These are phyloP conservation scores for Penicillium sp. DNA, from an alignment of 2,329 filamentous ascomycete species.

Conservation along the genomic window DNA sequence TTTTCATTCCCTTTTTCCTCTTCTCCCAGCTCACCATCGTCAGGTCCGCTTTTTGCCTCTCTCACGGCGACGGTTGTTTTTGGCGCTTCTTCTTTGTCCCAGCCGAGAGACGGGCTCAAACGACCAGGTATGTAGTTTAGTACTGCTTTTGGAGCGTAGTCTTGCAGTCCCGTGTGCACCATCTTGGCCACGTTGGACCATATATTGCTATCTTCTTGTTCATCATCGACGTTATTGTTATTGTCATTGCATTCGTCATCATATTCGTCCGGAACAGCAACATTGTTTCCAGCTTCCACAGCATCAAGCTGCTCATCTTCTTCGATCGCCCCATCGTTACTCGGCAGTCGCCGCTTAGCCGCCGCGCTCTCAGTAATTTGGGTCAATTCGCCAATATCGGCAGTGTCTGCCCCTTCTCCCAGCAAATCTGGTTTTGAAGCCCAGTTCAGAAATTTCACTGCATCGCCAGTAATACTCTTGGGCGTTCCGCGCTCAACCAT, in stretches of 20 bases:
- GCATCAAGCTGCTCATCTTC: constrained; percentile 8
- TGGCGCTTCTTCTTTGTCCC: neutral
- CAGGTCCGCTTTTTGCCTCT: neutral
- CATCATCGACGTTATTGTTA: constrained; percentile 10
- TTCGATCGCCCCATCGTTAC: neutral
- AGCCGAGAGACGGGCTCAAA: constrained; percentile 16
- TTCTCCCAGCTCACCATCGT: neutral
- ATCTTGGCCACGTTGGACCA: constrained; percentile 34
- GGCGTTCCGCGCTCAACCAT: constrained; percentile 90
- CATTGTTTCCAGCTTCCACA: neutral
- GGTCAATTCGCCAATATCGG: constrained; percentile 8
- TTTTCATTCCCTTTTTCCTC: neutral
- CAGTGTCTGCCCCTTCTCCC: neutral
- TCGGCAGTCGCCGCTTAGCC: neutral
- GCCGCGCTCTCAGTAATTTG: constrained; percentile 9
- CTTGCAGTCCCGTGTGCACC: constrained; percentile 42
- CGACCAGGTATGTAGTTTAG: constrained; percentile 44
- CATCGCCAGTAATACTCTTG: constrained; percentile 72
- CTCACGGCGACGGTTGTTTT: neutral
- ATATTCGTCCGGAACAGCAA: neutral
- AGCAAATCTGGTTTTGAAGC: constrained; percentile 47
- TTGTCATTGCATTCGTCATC: neutral
- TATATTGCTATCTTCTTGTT: constrained; percentile 23
- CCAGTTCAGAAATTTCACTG: constrained; percentile 80
- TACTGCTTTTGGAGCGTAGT: constrained; percentile 49